Percentiles rank a stretch among this genome's conserved stretches.
Conservation (phyloP, 73 alveolate species). For the Uronychia binucleata region DNA sequence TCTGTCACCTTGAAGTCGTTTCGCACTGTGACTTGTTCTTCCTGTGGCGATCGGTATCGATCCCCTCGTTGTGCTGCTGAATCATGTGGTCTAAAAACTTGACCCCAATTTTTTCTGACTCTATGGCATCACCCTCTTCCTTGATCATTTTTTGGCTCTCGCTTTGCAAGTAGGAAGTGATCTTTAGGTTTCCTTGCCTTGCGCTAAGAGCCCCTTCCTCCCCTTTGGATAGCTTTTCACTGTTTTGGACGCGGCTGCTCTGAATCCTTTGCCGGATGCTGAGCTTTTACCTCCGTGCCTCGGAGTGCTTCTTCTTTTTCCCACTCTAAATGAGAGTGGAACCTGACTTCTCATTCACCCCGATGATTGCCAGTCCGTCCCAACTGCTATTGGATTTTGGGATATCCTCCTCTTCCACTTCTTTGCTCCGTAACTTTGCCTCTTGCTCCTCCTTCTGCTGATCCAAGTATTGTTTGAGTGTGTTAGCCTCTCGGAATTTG, state of each 20-base stretch:
- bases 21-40: no score
- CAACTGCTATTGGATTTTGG: not conserved
- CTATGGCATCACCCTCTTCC: not conserved
- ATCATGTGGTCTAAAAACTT: not conserved
- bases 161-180: not conserved
- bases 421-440: not conserved
- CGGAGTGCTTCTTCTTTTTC: not conserved
- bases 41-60: no score
- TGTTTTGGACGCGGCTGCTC: not conserved
- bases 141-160: not conserved
- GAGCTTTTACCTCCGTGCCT: not conserved
- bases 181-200: no score
- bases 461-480: not conserved
- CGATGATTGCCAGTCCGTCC: not conserved
- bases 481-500: not conserved
- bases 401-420: not conserved
- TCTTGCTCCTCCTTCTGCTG: not conserved
- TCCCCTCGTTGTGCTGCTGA: no score
- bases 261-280: not conserved
- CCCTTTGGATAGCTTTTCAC: no score
- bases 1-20: no score
- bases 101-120: not conserved
- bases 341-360: not conserved
- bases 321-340: not conserved
- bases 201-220: no score